Evolutionary conservation across 306 rosid genomes (phyloP).

Genomic region (Vigna nakashimae): DNA sequence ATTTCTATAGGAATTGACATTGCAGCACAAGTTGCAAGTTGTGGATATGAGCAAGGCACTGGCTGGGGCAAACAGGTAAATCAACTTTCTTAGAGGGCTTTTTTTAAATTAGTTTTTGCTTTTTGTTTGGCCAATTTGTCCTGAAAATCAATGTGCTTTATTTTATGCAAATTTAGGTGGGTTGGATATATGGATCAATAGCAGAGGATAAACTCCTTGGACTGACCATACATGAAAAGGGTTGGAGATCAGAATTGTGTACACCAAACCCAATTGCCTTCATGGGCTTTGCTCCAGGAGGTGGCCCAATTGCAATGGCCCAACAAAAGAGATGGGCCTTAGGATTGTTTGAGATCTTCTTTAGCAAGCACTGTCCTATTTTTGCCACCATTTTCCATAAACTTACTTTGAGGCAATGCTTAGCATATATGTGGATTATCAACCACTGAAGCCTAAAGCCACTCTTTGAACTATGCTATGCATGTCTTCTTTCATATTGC

Average conservation of each 20-base stretch:
- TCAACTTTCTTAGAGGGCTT: background rate
- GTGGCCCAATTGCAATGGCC: conserved; percentile 54
- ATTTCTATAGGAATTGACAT: conserved; percentile 31
- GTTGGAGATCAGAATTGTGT: conserved; percentile 66
- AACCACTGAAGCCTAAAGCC: conserved; percentile 47
- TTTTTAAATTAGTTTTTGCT: background rate
- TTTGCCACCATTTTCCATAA: conserved; percentile 47
- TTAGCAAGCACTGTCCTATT: conserved; percentile 59
- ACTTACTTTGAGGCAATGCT: conserved; percentile 55
- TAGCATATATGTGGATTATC: conserved; percentile 55
- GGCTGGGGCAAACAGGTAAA: conserved; percentile 73
- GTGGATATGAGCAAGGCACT: conserved; percentile 61
- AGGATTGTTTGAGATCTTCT: conserved; percentile 62
- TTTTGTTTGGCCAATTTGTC: too few relatives aligned
- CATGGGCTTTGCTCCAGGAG: conserved; percentile 61
- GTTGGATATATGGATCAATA: conserved; percentile 62
- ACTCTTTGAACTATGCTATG: conserved; percentile 56
- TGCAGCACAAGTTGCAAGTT: conserved; percentile 56
- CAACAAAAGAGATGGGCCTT: conserved; percentile 79
- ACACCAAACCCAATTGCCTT: conserved; percentile 57
- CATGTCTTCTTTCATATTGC: conserved; percentile 58
- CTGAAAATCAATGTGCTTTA: background rate
- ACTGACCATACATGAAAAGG: conserved; percentile 59
- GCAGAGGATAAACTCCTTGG: conserved; percentile 66
- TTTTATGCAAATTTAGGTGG: conserved; percentile 26